Conservation (phyloP, 2,329 filamentous ascomycete species). For the Chlorencoelia australis region DNA sequence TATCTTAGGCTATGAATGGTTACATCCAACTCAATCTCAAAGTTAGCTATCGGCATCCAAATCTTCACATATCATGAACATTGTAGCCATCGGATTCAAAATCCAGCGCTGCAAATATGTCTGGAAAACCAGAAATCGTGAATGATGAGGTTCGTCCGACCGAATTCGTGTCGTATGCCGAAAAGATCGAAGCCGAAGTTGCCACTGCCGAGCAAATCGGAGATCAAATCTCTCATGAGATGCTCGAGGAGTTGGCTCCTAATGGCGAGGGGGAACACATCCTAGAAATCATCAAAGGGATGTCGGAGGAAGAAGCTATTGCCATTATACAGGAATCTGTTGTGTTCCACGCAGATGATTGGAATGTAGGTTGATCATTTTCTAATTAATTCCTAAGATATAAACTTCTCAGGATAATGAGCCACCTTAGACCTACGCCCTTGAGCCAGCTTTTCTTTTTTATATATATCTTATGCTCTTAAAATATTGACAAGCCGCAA, state of each 20-base stretch:
- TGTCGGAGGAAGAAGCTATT: slow-evolving; percentile 34
- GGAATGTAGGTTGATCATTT: no score
- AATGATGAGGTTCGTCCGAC: no score
- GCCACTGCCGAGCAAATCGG: slow-evolving; percentile 15
- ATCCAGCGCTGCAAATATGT: slow-evolving; percentile 12
- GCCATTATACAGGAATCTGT: slow-evolving; percentile 31
- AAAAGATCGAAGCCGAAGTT: slow-evolving; percentile 20
- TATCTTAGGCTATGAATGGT: no score
- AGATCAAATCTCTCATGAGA: slow-evolving; percentile 31
- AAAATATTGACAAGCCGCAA: no score
- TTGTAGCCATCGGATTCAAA: slow-evolving; percentile 20
- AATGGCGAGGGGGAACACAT: slow-evolving; percentile 36
- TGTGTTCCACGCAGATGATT: slow-evolving; percentile 34
- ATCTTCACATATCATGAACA: slow-evolving; percentile 18
- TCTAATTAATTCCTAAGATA: no score
- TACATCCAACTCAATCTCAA: no score
- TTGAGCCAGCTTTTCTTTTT: no score
- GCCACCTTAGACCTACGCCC: no score
- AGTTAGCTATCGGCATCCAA: no score
- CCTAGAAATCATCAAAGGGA: slow-evolving; percentile 32
- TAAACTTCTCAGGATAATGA: no score
- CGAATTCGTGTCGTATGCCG: slow-evolving; percentile 14
- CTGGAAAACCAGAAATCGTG: slow-evolving; percentile 8
- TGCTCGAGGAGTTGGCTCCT: slow-evolving; percentile 33
- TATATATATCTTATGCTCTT: no score